These are phyloP conservation scores for Hyaloperonospora brassicae DNA, from an alignment of 352 stramenopile genomes.

Conservation along the genomic window DNA sequence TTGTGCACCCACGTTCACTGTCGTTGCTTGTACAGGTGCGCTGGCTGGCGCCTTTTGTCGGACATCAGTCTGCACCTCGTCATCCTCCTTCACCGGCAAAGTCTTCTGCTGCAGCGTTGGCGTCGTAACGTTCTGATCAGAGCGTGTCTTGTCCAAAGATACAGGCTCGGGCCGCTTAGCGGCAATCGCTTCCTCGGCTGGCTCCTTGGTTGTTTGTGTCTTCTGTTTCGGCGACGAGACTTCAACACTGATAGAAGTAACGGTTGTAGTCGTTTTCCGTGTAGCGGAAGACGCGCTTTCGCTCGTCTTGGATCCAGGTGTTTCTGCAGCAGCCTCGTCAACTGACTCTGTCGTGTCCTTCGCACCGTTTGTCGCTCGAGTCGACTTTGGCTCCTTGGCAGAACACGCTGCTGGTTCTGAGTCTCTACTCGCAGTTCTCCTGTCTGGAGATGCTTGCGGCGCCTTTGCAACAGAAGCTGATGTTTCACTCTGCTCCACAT, in stretches of 20 bases:
- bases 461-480: conserved; percentile 15
- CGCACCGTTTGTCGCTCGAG: conserved; percentile 6
- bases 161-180: conserved; percentile 15
- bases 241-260: conserved; percentile 13
- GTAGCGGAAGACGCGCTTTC: conserved; percentile 14
- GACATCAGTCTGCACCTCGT: conserved; percentile 11
- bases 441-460: conserved; percentile 16
- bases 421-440: conserved; percentile 13
- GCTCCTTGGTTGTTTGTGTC: conserved; percentile 10
- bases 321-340: conserved; percentile 11
- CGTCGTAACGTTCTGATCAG: conserved; percentile 8
- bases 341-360: conserved; percentile 5
- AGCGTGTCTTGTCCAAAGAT: conserved; percentile 17
- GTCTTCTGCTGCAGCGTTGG: conserved; percentile 20
- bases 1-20: conserved; percentile 28
- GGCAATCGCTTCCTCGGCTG: conserved; percentile 5
- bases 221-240: conserved; percentile 16
- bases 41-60: conserved; percentile 7
- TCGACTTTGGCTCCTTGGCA: conserved; percentile 6
- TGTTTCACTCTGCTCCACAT: conserved; percentile 22
- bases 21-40: conserved; percentile 24
- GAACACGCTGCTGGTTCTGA: conserved; percentile 1
- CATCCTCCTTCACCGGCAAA: conserved; percentile 6
- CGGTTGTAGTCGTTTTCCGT: conserved; percentile 13
- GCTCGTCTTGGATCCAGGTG: conserved; percentile 15